These are phyloP conservation scores for Boletus coccyginus DNA, from an alignment of 768 basidiomycete genomes.

Conservation along the genomic window DNA sequence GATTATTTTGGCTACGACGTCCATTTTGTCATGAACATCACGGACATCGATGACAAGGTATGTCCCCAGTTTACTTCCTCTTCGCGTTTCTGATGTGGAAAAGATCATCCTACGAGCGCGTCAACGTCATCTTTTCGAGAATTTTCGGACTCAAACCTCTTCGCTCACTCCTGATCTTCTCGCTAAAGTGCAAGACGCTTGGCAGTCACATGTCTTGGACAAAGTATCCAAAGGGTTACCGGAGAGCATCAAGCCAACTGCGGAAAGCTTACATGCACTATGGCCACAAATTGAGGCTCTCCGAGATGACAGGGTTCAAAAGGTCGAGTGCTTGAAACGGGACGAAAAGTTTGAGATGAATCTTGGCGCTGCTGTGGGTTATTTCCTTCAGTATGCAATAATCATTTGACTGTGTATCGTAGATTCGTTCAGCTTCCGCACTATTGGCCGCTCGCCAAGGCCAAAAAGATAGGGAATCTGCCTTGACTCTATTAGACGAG, in stretches of 20 bases:
- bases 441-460: constrained; percentile 49
- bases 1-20: constrained; percentile 98
- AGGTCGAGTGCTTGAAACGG: constrained; percentile 63
- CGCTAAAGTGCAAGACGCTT: constrained; percentile 54
- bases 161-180: constrained; percentile 59
- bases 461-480: constrained; percentile 40
- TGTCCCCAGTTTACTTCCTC: constrained; percentile 10
- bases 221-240: constrained; percentile 67
- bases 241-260: constrained; percentile 41
- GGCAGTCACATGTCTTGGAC: constrained; percentile 59
- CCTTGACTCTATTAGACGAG: constrained; percentile 62
- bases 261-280: constrained; percentile 46
- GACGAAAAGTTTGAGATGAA: constrained; percentile 96
- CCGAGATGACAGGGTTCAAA: constrained; percentile 58
- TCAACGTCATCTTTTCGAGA: constrained; percentile 68
- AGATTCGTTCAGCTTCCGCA: constrained; percentile 54
- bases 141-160: constrained; percentile 53
- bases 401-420: constrained; percentile 15
- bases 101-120: constrained; percentile 94
- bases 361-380: constrained; percentile 70
- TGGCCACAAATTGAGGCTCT: constrained; percentile 59
- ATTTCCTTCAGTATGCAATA: constrained; percentile 7
- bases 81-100: constrained; percentile 1
- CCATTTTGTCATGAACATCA: constrained; percentile 99
- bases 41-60: constrained; percentile 99